Base-by-base conservation (phyloP, 1,284 basidiomycete species). In the Retiboletus flavoniger region DNA sequence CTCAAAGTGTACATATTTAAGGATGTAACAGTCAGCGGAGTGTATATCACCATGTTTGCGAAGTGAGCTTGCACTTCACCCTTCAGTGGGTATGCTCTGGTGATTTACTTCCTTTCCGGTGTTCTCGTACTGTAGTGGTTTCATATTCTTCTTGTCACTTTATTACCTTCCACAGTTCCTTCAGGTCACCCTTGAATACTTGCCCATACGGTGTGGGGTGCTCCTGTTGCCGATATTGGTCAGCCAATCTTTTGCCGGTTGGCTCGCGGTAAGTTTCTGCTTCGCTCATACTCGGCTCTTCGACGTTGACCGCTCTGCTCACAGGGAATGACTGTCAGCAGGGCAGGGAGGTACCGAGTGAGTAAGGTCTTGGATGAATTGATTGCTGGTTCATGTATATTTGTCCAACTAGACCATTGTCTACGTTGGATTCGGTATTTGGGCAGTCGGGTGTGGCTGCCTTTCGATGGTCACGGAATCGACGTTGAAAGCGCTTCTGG, bases 371-470 rank as follows among this genome's bases (percentile, higher is more conserved):
- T 3, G 3, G 7, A 8, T 24, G 16, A 34, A 14, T 3, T 7
- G 7, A 3, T 26, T 32, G 38, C 4, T 26, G 13, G 21, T 36
- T 36, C 4, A 36, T n/a, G 13, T 24, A 4, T 24, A 24, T 31
- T 17, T 7, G 4, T 46, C 21, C 10, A 34, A 17, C 11, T 5
- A 52, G 50, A 34, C 38, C 6, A 47, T 39, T 16, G 14, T 90
- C 35, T 76, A 84, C 50, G 59, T 75, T 14, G 88, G 89, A 0
- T 93, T 88, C 64, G 72, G 74, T 0, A 68, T 86, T 13, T 89
- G 84, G 84, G 77, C 84, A 0, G 71, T 89, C 21, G 85, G 81
- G 0, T 80, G 84, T 43, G 89, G 89, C 0, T 77, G 86, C 34
- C 67, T 91, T 3, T 84, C 85, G 0, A 85, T 81, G 0, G 74